Evolutionary conservation across 2,329 filamentous ascomycete species (phyloP).

Genomic region (Fusarium nurragi): DNA sequence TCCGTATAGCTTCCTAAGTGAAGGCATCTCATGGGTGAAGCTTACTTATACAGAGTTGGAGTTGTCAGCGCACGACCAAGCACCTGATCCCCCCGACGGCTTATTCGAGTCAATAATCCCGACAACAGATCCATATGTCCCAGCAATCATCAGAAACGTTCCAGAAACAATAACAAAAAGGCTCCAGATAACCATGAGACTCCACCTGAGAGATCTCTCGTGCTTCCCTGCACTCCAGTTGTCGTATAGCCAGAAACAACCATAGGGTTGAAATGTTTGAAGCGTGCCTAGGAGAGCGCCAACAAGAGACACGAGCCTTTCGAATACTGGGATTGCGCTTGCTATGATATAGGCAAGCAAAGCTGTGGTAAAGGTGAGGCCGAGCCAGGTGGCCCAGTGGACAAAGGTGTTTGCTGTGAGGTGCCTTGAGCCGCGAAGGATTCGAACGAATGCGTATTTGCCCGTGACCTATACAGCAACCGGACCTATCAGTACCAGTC

Average conservation of each 20-base stretch:
- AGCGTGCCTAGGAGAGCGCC: slow-evolving; percentile 44
- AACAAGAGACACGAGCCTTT: slow-evolving; percentile 40
- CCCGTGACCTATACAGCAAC: slow-evolving; percentile 6
- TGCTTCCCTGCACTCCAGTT: slow-evolving; percentile 31
- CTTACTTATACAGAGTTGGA: slow-evolving; percentile 43
- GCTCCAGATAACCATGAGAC: slow-evolving; percentile 13
- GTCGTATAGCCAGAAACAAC: slow-evolving; percentile 44
- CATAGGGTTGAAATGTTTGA: slow-evolving; percentile 43
- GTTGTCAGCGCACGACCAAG: slow-evolving; percentile 57
- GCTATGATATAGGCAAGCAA: slow-evolving; percentile 43
- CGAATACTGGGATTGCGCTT: slow-evolving; percentile 37
- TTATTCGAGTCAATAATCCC: slow-evolving; percentile 48
- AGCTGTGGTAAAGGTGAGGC: slow-evolving; percentile 37
- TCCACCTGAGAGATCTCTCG: not conserved
- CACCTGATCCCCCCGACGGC: slow-evolving; percentile 47
- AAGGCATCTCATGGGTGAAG: no score
- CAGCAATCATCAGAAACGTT: slow-evolving; percentile 54
- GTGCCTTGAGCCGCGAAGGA: slow-evolving; percentile 45
- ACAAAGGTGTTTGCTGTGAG: slow-evolving; percentile 41
- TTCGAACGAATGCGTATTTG: slow-evolving; percentile 20
- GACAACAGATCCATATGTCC: slow-evolving; percentile 56
- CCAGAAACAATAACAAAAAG: slow-evolving; percentile 25
- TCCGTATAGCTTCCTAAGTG: not conserved
- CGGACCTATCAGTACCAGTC: not conserved
- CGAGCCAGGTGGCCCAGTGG: slow-evolving; percentile 47